phyloP scores from a whole-genome alignment of 768 basidiomycete species.

The Rubroboletus satanas region DNA sequence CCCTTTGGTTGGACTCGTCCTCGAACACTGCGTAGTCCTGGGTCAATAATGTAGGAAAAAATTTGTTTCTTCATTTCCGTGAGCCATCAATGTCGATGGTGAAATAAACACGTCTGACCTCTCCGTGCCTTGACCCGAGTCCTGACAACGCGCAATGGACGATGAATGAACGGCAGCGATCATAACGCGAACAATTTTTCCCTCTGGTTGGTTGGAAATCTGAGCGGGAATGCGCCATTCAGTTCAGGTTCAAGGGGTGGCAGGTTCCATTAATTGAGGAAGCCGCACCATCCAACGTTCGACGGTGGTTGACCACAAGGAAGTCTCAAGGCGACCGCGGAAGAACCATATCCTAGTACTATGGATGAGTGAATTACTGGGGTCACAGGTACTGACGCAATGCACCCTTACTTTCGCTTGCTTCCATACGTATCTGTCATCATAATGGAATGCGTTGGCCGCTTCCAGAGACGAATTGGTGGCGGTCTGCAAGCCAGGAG shows the following conservation, averaged over 20 bases:
- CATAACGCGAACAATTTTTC: constrained; percentile 16
- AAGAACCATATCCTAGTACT: constrained; percentile 1
- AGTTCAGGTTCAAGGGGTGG: constrained; percentile 4
- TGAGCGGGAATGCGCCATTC: not conserved
- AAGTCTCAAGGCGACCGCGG: constrained; percentile 27
- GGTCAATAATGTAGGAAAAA: constrained; percentile 19
- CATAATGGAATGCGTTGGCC: constrained; percentile 14
- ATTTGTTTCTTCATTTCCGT: constrained; percentile 31
- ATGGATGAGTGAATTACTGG: constrained; percentile 13
- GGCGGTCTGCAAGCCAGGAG: constrained; percentile 14
- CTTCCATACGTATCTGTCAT: constrained; percentile 10
- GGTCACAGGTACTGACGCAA: constrained; percentile 5
- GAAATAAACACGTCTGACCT: constrained; percentile 24
- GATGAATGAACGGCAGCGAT: constrained; percentile 20
- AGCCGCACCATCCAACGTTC: constrained; percentile 2
- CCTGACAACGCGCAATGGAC: constrained; percentile 1
- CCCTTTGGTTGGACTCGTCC: constrained; percentile 1
- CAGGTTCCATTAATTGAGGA: constrained; percentile 24
- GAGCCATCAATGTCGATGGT: constrained; percentile 16
- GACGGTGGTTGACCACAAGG: constrained; percentile 17
- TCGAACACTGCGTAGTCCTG: constrained; percentile 13
- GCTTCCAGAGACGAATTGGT: constrained; percentile 15
- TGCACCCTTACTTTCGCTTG: constrained; percentile 9
- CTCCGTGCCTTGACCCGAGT: constrained; percentile 5
- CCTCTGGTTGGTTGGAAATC: constrained; percentile 9